Percentiles rank a stretch among this genome's conserved stretches.
Conservation (phyloP, 2,329 filamentous ascomycete genomes). For the Fusarium temperatum region DNA sequence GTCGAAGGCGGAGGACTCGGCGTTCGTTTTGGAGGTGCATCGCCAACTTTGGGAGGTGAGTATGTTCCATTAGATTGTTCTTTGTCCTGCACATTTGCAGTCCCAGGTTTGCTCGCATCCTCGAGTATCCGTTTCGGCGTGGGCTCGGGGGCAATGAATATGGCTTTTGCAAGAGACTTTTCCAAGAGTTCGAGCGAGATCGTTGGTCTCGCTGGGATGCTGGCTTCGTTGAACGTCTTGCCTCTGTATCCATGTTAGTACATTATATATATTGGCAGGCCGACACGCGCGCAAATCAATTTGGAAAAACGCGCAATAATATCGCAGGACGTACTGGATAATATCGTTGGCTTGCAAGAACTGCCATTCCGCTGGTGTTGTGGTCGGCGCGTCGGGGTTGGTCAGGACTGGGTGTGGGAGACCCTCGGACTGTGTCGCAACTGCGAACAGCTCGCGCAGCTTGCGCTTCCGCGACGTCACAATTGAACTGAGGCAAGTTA, state of each 20-base stretch:
- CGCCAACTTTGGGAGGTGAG: slow-evolving; percentile 12
- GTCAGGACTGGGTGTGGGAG: slow-evolving; percentile 67
- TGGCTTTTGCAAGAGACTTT: slow-evolving; percentile 48
- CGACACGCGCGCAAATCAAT: slow-evolving; percentile 28
- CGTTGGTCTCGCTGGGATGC: slow-evolving; percentile 60
- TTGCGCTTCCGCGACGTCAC: slow-evolving; percentile 89
- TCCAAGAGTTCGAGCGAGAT: slow-evolving; percentile 56
- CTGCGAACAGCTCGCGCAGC: slow-evolving; percentile 84
- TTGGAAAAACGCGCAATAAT: slow-evolving; percentile 27
- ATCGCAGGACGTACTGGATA: slow-evolving; percentile 61
- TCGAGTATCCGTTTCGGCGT: slow-evolving; percentile 13
- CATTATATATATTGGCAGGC: slow-evolving; percentile 11
- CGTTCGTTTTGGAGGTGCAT: slow-evolving; percentile 15
- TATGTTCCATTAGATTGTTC: slow-evolving; percentile 15
- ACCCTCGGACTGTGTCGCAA: slow-evolving; percentile 75
- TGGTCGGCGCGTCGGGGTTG: slow-evolving; percentile 64
- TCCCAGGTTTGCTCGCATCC: slow-evolving; percentile 14
- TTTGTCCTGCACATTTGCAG: slow-evolving; percentile 15
- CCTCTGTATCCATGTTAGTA: slow-evolving; percentile 45
- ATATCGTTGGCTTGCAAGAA: slow-evolving; percentile 68
- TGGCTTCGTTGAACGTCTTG: slow-evolving; percentile 60
- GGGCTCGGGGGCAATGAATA: slow-evolving; percentile 30
- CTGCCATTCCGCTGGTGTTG: slow-evolving; percentile 61
- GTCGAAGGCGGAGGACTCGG: slow-evolving; percentile 19
- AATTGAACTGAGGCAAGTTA: slow-evolving; percentile 68